A percentile compares a stretch with the other conserved stretches of the same genome.
Evolutionary conservation across 805 yeast species (phyloP).

Genomic region (Saturnispora bothae): DNA sequence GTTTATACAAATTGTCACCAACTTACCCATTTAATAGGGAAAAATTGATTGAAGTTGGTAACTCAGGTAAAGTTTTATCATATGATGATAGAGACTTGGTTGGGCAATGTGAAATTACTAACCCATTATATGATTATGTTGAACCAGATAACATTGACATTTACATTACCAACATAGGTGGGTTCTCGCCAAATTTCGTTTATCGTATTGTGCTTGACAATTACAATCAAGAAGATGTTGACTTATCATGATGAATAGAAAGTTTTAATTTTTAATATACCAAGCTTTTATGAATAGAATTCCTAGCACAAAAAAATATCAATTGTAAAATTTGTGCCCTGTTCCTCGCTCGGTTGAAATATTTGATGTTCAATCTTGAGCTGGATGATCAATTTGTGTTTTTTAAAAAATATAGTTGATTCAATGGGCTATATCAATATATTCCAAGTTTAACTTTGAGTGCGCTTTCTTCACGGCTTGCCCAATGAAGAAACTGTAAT

Average conservation of each 20-base stretch:
- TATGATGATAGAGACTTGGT: constrained; percentile 61
- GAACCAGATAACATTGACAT: constrained; percentile 92
- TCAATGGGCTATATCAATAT: constrained; percentile 26
- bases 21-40: constrained; percentile 83
- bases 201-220: constrained; percentile 93
- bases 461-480: constrained; percentile 37
- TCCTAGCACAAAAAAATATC: neutral
- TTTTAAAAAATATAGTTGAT: constrained; percentile 2
- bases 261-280: neutral
- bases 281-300: constrained; percentile 1
- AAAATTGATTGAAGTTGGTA: constrained; percentile 80
- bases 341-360: constrained; percentile 52
- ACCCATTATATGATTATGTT: constrained; percentile 84
- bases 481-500: constrained; percentile 31
- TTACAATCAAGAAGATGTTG: constrained; percentile 76
- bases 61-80: constrained; percentile 77
- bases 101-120: constrained; percentile 69
- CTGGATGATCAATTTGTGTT: constrained; percentile 35
- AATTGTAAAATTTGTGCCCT: constrained; percentile 29
- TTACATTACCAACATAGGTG: constrained; percentile 90
- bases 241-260: constrained; percentile 31
- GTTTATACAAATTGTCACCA: constrained; percentile 86
- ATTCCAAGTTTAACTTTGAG: constrained; percentile 43
- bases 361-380: constrained; percentile 39
- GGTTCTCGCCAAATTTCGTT: constrained; percentile 91